Evolutionary conservation across 2,329 filamentous ascomycete genomes (phyloP), one percentile per base, ranked within the genome.

Genomic region (Daldinia sp.): DNA sequence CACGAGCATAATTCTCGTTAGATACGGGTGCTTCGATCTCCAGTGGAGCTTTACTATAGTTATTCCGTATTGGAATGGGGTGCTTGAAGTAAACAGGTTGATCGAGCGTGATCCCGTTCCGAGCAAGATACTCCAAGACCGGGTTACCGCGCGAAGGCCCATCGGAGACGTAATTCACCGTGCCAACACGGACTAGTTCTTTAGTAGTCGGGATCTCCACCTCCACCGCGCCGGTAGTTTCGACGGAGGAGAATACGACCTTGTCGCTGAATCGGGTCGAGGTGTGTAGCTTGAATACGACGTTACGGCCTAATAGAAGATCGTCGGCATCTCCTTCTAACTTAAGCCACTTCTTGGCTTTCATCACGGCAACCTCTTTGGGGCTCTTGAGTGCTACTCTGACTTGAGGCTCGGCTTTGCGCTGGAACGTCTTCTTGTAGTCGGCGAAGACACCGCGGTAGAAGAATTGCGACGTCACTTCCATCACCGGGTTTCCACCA

Each of bases 391-490:
- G 85, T 73, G 94, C 89, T 27, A 98, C 83, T 78, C 97, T 90
- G 82, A 97, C 94, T 0, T 93, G 93, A 2, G 90, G 94, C 81
- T 98, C 94, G 2, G 87, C 86, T 85, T 96, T 97, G 76, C 94
- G 90, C 80, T 97, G 93, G 87, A 98, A 98, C 5, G 95, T 97
- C 80, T 96, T 97, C 80, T 96, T 90, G 71, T 88, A 98, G 78
- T 98, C 94, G 62, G 86, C 90, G 81, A 97, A 97, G 32, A 85
- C 83, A 55, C 94, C 95, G 52, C 94, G 90, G 84, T 98, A 98
- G 73, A 98, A 79, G 85, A 98, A 98, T 78, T 98, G 94, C 66
- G 93, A 97, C 7, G 93, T 97, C 23, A 98, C 94, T 75, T 97
- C 93, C 94, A 98, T 98, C 67, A 98, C 92, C 2, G 93, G 84